Conservation (phyloP, 2,329 filamentous ascomycete species). For the Neonectria ditissima region DNA sequence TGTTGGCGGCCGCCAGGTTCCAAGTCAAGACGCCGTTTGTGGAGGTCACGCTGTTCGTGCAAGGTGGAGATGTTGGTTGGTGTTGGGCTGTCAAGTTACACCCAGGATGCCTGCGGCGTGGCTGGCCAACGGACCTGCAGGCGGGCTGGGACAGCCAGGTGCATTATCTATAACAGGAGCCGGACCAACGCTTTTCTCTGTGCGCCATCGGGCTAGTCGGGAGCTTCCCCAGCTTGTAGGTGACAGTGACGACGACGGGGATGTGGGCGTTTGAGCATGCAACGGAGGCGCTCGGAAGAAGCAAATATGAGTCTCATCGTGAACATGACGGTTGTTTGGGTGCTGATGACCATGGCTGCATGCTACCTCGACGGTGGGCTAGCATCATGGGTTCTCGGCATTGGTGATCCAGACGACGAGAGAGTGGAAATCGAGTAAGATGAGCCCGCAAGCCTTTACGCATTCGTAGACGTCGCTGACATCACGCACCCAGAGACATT, state of each 20-base stretch:
- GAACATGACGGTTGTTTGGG: background rate
- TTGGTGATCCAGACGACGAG: background rate
- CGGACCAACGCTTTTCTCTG: background rate
- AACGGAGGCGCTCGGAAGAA: background rate
- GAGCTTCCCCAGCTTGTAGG: constrained; percentile 8
- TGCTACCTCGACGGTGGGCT: background rate
- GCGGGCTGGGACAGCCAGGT: constrained; percentile 6
- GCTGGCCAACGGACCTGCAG: constrained; percentile 5
- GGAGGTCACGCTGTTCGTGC: background rate
- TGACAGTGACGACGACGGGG: background rate
- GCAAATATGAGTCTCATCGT: background rate
- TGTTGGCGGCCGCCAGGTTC: background rate
- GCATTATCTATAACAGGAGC: constrained; percentile 10
- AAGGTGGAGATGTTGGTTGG: background rate
- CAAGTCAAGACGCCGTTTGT: background rate
- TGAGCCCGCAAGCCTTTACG: background rate
- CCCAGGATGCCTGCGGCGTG: background rate
- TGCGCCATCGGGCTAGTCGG: constrained; percentile 12
- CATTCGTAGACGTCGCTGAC: background rate
- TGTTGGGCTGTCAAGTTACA: background rate
- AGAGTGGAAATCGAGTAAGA: background rate
- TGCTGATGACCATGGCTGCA: constrained; percentile 6
- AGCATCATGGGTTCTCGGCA: background rate
- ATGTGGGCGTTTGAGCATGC: background rate
- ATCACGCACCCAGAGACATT: background rate